Evolutionary conservation across 2,329 filamentous ascomycete genomes (phyloP), one percentile per base, ranked within the genome.

Genomic region (Bimuria novae-zelandiae): DNA sequence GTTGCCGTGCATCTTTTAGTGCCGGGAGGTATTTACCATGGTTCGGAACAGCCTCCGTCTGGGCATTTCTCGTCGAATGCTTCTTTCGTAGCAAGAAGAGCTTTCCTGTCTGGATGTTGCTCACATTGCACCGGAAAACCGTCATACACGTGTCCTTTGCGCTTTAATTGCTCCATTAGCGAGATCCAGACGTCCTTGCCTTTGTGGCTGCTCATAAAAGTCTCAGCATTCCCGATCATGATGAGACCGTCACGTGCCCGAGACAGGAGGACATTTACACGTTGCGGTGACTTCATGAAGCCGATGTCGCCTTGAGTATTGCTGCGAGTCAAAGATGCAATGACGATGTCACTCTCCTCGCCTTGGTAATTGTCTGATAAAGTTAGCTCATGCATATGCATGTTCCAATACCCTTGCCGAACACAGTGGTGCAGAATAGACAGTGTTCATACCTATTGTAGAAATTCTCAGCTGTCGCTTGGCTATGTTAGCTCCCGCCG

Each of bases 291-390:
- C 0, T 75, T 65, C 78, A 92, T 84, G 66, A 92, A 92, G 0
- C 89, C 89, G 25, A 91, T 89, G 1, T 90, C 84, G 0, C 83
- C 81, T 0, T 65, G 63, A 0, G 62, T 52, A 56, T 92, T 92
- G 66, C 87, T 88, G 4, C 89, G 76, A 0, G 87, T 89, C 10
- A 92, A 69, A 0, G 85, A 88, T 0, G 77, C 82, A 7, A 92
- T 81, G 0, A 91, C 85, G 14, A 92, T 87, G 1, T 91, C 84
- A 32, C 83, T 85, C 58, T 92, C 89, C 63, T 92, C 89, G 1
- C 89, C 88, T 67, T 92, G 89, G 52, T 89, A 92, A 55, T 92
- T 92, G 56, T 92, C 88, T 87, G 19, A 3, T 4, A 19, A 3
- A 14, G 17, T 45, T 27, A 33, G 21, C 2, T 23, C 6, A n/a